Percentiles rank a stretch among this genome's conserved stretches.
Evolutionary conservation across 495 filamentous ascomycete genomes (phyloP).

Genomic region (Penicillium macrosclerotiorum): DNA sequence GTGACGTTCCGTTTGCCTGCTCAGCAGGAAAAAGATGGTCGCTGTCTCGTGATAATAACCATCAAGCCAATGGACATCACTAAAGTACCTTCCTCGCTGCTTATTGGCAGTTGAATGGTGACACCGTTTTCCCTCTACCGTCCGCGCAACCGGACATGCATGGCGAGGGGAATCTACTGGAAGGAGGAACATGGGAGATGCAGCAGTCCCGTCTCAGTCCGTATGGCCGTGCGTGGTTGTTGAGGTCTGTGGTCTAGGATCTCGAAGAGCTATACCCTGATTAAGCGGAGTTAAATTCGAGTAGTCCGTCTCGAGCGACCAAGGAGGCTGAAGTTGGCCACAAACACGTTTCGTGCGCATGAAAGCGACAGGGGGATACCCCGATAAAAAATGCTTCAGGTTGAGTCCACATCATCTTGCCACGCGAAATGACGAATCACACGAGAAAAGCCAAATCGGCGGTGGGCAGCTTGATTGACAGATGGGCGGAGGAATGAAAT

Average conservation of each 20-base stretch:
- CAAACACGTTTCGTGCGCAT: too few species aligned
- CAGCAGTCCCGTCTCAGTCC: conserved; percentile 26
- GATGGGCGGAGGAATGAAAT: conserved; percentile 2
- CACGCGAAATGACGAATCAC: conserved; percentile 11
- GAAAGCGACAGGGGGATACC: background rate
- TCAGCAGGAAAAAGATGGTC: conserved; percentile 3
- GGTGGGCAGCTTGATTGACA: background rate
- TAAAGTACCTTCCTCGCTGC: conserved; percentile 1
- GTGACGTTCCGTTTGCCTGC: conserved; percentile 18
- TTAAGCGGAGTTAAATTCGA: too few species aligned
- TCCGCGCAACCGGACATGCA: conserved; percentile 24
- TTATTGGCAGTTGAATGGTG: conserved; percentile 23
- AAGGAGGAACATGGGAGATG: conserved; percentile 16
- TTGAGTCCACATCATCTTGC: too few species aligned
- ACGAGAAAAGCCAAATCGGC: background rate
- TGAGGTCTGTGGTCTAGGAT: conserved; percentile 11
- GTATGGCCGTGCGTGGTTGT: conserved; percentile 19
- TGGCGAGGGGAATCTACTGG: conserved; percentile 16
- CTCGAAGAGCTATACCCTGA: too few species aligned
- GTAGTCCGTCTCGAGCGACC: too few species aligned
- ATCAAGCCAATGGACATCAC: conserved; percentile 15
- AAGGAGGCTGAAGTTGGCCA: too few species aligned
- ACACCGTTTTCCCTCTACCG: conserved; percentile 19
- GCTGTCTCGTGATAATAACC: conserved; percentile 22
- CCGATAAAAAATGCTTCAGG: too few species aligned